A percentile compares a stretch with the other conserved stretches of the same genome.
These are phyloP conservation scores for Physcomitrellopsis africana DNA, from an alignment of 225 moss, liverwort and hornwort species.

Conservation along the genomic window DNA sequence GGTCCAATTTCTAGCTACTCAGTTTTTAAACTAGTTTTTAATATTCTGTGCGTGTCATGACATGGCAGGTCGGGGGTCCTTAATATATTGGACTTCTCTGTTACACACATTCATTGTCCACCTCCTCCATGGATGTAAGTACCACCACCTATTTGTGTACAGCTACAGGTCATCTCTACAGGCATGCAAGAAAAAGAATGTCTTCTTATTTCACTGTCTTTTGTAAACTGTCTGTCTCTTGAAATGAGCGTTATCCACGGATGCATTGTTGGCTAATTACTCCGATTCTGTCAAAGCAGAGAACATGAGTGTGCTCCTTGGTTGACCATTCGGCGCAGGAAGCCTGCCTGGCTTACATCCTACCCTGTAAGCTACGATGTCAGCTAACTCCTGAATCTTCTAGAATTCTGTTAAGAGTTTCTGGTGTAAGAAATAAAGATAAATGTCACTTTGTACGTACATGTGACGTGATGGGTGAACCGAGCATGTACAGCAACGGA, in stretches of 20 bases:
- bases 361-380: constrained; percentile 62
- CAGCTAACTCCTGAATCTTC: constrained; percentile 1
- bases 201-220: not conserved
- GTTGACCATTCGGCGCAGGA: constrained; percentile 62
- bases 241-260: not conserved
- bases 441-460: not conserved
- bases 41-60: constrained; percentile 22
- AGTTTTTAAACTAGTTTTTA: constrained; percentile 3
- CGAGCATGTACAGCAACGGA: not conserved
- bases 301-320: constrained; percentile 37
- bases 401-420: constrained; percentile 4
- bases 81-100: constrained; percentile 59
- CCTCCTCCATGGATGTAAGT: constrained; percentile 77
- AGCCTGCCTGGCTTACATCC: constrained; percentile 78
- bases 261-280: constrained; percentile 23
- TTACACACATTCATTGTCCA: constrained; percentile 88
- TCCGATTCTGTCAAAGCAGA: constrained; percentile 34
- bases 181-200: constrained; percentile 6
- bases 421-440: constrained; percentile 5
- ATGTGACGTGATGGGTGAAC: constrained; percentile 7
- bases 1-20: constrained; percentile 13
- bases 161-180: not conserved
- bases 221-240: constrained; percentile 2
- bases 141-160: constrained; percentile 18
- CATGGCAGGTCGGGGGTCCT: constrained; percentile 88